Evolutionary conservation across 2,329 filamentous ascomycete species (phyloP).

Genomic region (Fusarium sulawesiense): DNA sequence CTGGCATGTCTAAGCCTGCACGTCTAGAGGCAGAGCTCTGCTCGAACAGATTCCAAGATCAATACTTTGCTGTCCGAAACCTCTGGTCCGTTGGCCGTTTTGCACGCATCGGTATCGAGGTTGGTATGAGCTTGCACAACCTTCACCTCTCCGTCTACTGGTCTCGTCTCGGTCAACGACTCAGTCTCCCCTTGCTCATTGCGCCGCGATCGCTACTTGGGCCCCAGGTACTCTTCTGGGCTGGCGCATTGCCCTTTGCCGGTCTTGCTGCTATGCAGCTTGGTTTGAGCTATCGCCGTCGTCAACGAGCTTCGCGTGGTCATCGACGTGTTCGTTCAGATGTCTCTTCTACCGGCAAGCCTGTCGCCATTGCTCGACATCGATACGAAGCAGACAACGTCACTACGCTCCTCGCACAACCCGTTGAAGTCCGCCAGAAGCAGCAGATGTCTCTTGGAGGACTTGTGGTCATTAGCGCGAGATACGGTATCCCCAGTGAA

Average conservation of each 20-base stretch:
- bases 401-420: constrained; percentile 55
- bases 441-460: constrained; percentile 51
- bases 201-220: constrained; percentile 46
- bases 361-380: constrained; percentile 48
- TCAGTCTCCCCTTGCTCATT: constrained; percentile 58
- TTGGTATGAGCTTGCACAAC: constrained; percentile 55
- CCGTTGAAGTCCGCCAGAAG: constrained; percentile 55
- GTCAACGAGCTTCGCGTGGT: constrained; percentile 10
- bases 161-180: constrained; percentile 58
- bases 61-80: constrained; percentile 57
- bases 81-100: constrained; percentile 56
- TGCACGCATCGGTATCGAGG: constrained; percentile 58
- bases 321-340: constrained; percentile 18
- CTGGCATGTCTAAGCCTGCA: constrained; percentile 38
- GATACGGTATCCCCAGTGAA: constrained; percentile 56
- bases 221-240: constrained; percentile 53
- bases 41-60: constrained; percentile 50
- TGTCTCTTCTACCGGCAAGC: constrained; percentile 23
- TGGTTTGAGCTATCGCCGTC: constrained; percentile 36
- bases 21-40: constrained; percentile 59
- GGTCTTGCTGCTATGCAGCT: constrained; percentile 54
- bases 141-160: constrained; percentile 61
- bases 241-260: constrained; percentile 54
- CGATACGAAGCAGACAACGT: constrained; percentile 60
- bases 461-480: constrained; percentile 62